Percentiles rank a stretch among this genome's conserved stretches.
Evolutionary conservation across 208 protist genomes (phyloP).

Genomic region (Naegleria lovaniensis): DNA sequence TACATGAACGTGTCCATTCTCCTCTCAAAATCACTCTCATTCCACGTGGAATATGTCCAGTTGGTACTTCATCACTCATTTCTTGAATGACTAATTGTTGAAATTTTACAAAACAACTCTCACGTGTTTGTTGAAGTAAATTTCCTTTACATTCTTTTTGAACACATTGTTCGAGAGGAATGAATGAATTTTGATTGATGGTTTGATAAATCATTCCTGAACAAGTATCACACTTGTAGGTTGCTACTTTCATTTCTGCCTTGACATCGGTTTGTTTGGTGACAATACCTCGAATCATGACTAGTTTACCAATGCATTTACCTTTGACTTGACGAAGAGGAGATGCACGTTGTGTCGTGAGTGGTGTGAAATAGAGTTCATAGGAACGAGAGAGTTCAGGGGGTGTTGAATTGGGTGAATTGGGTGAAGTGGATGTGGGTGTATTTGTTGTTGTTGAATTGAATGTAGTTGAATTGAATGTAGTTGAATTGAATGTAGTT

Average conservation of each 20-base stretch:
- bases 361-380: not conserved
- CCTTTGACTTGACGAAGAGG: not conserved
- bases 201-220: constrained; percentile 18
- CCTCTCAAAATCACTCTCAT: not conserved
- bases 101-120: not conserved
- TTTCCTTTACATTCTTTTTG: constrained; percentile 17
- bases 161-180: not conserved
- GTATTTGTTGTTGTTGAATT: too few relatives aligned
- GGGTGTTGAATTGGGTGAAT: not conserved
- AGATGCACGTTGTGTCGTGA: not conserved
- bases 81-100: constrained; percentile 28
- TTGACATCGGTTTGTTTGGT: constrained; percentile 26
- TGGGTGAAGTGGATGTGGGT: too few relatives aligned
- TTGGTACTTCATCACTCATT: constrained; percentile 22
- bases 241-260: constrained; percentile 1
- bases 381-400: not conserved
- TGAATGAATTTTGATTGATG: not conserved
- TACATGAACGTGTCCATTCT: constrained; percentile 17
- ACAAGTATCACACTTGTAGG: constrained; percentile 24
- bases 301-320: constrained; percentile 19
- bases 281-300: constrained; percentile 8
- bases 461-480: too few relatives aligned
- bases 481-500: too few relatives aligned
- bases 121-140: constrained; percentile 19
- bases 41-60: constrained; percentile 7